Base-by-base conservation (phyloP, 305 asterid genomes). In the Solanum hybrid region DNA sequence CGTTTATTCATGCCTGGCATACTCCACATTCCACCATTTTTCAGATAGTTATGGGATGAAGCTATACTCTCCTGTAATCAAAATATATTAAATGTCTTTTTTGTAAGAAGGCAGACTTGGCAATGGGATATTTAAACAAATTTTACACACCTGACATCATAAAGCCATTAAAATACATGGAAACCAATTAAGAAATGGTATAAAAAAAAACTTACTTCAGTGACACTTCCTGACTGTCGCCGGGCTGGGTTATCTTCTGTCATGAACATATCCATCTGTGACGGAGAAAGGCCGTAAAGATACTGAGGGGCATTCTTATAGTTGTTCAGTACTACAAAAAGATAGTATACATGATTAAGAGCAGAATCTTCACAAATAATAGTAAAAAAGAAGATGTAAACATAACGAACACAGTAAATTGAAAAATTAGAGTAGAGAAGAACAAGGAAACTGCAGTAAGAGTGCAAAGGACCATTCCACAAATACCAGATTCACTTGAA, bases 191-290 rank as follows among this genome's bases (percentile, higher is more conserved):
- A 37, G 40, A 82, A 45, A 42, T 17, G 84, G 31, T 64, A 71
- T 31, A 15, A 75, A 36, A 85, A 77, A 86, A 69, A 75, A 82
- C 51, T 64, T 88, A 95, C 99, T 98, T 95, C 98, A 5, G 97
- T 94, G 89, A 96, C 96, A 78, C 91, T 94, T 92, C 92, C 97
- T 27, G 96, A 90, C 90, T 94, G 98, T 79, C 94, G 93, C 71
- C 93, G 92, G 72, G 91, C 95, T 45, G 98, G 98, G 80, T 91
- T 95, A 91, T 96, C 98, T 92, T 95, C 98, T 14, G 95, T 95
- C 98, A 95, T 94, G 96, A 97, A 97, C 98, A 96, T 95, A 90
- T 95, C 96, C 98, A 96, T 93, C 93, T 95, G 98, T 32, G 98
- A 92, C 79, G 99, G 97, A 88, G 94, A 35, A 91, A 97, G 99